phyloP scores from a whole-genome alignment of 768 basidiomycete species.

The Trametes meyenii region DNA sequence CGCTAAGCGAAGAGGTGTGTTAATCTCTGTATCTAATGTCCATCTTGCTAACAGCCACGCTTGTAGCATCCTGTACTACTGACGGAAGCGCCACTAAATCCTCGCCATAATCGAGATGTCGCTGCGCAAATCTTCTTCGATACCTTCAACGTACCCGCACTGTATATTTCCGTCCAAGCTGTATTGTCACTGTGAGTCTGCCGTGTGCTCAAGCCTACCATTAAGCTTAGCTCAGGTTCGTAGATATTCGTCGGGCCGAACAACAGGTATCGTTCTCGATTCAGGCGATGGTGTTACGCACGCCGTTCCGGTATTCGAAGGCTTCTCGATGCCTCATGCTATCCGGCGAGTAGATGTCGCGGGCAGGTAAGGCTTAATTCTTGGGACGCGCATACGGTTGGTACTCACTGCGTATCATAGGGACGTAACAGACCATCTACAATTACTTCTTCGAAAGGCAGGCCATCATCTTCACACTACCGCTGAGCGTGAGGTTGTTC shows the following conservation, averaged over 20 bases:
- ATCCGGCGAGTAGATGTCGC: conserved; percentile 96
- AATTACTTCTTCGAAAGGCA: conserved; percentile 89
- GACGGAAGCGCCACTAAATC: conserved; percentile 97
- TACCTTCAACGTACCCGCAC: conserved; percentile 98
- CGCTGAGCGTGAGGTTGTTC: conserved; percentile 94
- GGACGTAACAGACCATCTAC: conserved; percentile 96
- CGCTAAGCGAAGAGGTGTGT: conserved; percentile 87
- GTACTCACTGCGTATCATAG: conserved; percentile 43
- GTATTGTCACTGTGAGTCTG: conserved; percentile 86
- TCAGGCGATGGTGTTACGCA: conserved; percentile 99
- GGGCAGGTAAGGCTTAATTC: conserved; percentile 64
- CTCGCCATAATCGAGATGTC: conserved; percentile 92
- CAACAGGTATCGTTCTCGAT: conserved; percentile 98
- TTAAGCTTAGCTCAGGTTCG: not conserved
- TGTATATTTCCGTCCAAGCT: conserved; percentile 96
- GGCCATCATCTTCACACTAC: conserved; percentile 96
- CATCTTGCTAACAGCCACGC: conserved; percentile 2
- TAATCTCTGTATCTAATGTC: conserved; percentile 37
- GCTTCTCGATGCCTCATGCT: conserved; percentile 99
- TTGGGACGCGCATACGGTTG: not conserved
- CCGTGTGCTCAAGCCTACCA: not conserved
- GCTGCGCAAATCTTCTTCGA: conserved; percentile 99
- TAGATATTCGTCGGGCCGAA: conserved; percentile 97
- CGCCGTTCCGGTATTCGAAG: conserved; percentile 97
- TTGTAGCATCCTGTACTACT: conserved; percentile 92